Evolutionary conservation across 257 asterid species (phyloP).

Genomic region (Prunella vulgaris): DNA sequence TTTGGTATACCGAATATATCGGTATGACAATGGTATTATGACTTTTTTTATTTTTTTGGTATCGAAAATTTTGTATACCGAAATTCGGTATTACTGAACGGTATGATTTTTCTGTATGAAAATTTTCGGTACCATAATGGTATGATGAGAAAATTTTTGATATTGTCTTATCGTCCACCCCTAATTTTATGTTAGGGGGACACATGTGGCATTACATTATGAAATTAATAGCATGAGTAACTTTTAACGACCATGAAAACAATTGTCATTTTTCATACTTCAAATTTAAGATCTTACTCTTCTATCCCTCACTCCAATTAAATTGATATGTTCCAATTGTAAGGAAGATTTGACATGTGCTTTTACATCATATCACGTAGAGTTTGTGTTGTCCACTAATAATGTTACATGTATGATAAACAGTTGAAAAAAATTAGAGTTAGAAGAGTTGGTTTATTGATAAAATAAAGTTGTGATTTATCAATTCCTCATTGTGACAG

Average conservation of each 20-base stretch:
- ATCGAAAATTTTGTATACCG: too few relatives aligned
- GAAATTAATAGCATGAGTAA: neutral
- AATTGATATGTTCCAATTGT: neutral
- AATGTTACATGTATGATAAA: too few relatives aligned
- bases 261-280: neutral
- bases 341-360: neutral
- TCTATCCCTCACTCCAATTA: neutral
- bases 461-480: neutral
- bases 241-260: neutral
- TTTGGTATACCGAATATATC: too few relatives aligned
- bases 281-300: constrained; percentile 1
- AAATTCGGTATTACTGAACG: too few relatives aligned
- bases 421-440: neutral
- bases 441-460: constrained; percentile 10
- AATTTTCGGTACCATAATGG: too few relatives aligned
- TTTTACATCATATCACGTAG: neutral
- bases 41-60: too few relatives aligned
- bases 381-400: neutral
- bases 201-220: neutral
- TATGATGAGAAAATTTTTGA: too few relatives aligned
- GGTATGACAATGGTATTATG: too few relatives aligned
- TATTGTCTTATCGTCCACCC: too few relatives aligned
- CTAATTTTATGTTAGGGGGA: neutral
- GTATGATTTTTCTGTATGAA: too few relatives aligned
- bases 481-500: constrained; percentile 33